Conservation (phyloP, 108 stramenopile species). For the Aureococcus anophagefferens region DNA sequence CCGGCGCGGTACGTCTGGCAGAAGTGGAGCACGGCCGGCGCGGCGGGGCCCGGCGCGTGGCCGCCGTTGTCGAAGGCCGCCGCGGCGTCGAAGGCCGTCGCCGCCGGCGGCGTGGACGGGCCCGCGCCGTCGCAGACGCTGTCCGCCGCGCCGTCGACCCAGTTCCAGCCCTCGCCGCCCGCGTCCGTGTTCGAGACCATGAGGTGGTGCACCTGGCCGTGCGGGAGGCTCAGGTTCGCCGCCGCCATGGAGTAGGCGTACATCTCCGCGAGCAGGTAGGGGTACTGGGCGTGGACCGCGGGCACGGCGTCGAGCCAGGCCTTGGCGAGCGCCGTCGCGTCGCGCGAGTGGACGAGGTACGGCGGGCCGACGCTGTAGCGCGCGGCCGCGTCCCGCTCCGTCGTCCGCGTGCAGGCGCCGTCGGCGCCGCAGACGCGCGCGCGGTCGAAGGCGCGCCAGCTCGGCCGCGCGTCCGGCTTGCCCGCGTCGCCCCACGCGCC, state of each 20-base stretch:
- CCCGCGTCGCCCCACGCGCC: conserved; percentile 7
- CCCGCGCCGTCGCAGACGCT: background rate
- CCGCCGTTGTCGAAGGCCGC: too few relatives aligned
- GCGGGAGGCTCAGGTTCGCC: conserved; percentile 56
- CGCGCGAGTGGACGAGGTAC: background rate
- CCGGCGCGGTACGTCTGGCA: conserved; percentile 44
- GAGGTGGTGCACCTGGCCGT: conserved; percentile 50
- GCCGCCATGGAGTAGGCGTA: conserved; percentile 75
- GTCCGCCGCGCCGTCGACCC: conserved; percentile 1
- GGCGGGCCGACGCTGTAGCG: conserved; percentile 16
- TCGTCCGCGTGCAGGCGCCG: conserved; percentile 9
- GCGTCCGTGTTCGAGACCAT: conserved; percentile 54
- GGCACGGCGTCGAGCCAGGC: conserved; percentile 6
- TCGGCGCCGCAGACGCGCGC: conserved; percentile 1
- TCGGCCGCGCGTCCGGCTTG: background rate
- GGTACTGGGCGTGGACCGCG: conserved; percentile 11
- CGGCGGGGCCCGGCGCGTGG: conserved; percentile 5
- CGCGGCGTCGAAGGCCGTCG: conserved; percentile 16
- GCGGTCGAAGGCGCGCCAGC: background rate
- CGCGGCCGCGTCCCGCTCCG: background rate
- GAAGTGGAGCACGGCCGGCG: conserved; percentile 48
- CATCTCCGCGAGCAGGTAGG: conserved; percentile 74
- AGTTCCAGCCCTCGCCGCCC: conserved; percentile 12
- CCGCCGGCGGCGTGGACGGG: background rate
- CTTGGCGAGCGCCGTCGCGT: conserved; percentile 3